These are phyloP conservation scores for Arctium minus DNA, from an alignment of 129 eudicot genomes.

Conservation along the genomic window DNA sequence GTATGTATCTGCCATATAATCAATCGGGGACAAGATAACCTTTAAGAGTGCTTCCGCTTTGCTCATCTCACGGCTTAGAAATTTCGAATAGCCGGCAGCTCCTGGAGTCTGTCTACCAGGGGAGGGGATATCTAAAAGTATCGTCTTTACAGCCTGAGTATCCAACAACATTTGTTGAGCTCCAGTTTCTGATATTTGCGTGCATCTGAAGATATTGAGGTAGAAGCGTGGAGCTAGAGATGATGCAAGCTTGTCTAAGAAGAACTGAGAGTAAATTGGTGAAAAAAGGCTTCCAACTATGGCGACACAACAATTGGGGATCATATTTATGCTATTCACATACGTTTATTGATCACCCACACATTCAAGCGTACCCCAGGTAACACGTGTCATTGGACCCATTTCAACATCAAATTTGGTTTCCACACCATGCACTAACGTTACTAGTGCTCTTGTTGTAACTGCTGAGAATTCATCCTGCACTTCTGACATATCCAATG, in stretches of 20 bases:
- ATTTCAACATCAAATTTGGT: slow-evolving; percentile 91
- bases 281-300: slow-evolving; percentile 85
- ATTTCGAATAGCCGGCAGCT: slow-evolving; percentile 83
- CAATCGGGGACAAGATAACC: slow-evolving; percentile 23
- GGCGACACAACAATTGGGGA: slow-evolving; percentile 65
- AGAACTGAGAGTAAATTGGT: slow-evolving; percentile 87
- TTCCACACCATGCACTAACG: slow-evolving; percentile 81
- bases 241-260: slow-evolving; percentile 98
- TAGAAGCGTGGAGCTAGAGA: slow-evolving; percentile 95
- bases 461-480: slow-evolving; percentile 97
- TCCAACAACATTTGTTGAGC: slow-evolving; percentile 98
- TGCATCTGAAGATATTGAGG: slow-evolving; percentile 92
- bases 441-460: slow-evolving; percentile 77
- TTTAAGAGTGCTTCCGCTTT: slow-evolving; percentile 96
- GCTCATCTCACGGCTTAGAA: slow-evolving; percentile 95
- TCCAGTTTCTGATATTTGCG: slow-evolving; percentile 97
- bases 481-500: slow-evolving; percentile 88
- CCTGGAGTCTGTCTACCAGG: slow-evolving; percentile 90
- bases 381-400: slow-evolving; percentile 98
- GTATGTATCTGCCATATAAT: no score
- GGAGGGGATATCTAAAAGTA: slow-evolving; percentile 91
- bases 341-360: slow-evolving; percentile 98
- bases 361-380: slow-evolving; percentile 97
- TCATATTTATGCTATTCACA: slow-evolving; percentile 81
- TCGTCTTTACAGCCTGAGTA: slow-evolving; percentile 94